A percentile compares a stretch with the other conserved stretches of the same genome.
Conservation (phyloP, 2,329 filamentous ascomycete species). For the Elsinoe ampelina region DNA sequence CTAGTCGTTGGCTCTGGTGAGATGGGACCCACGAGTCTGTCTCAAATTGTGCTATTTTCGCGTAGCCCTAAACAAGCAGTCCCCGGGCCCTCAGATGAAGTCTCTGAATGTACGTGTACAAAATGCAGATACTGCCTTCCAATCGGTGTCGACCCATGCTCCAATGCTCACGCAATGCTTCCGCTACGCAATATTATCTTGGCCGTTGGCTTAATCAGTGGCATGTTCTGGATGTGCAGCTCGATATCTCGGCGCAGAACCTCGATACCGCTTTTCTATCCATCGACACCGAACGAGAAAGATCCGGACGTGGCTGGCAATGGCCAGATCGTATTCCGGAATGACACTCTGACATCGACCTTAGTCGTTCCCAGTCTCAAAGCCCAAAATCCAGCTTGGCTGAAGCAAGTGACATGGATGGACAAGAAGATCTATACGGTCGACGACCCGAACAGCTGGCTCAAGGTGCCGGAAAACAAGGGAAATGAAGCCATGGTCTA, state of each 20-base stretch:
- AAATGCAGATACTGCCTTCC: not conserved
- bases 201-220: not conserved
- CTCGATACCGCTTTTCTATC: not conserved
- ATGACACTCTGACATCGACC: not conserved
- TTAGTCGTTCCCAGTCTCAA: constrained; percentile 30
- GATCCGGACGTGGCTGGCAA: not conserved
- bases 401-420: constrained; percentile 25
- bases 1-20: not conserved
- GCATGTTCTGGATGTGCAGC: not conserved
- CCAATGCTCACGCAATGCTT: not conserved
- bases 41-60: not conserved
- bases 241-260: not conserved
- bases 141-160: not conserved
- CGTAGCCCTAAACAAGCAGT: not conserved
- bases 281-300: not conserved
- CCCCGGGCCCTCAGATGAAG: not conserved
- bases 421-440: constrained; percentile 36
- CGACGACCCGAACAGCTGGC: constrained; percentile 29
- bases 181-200: not conserved
- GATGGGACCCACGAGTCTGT: not conserved
- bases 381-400: constrained; percentile 34
- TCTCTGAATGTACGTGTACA: not conserved
- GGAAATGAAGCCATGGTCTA: constrained; percentile 43
- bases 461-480: constrained; percentile 40
- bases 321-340: not conserved